Evolutionary conservation across 768 basidiomycete genomes (phyloP).

Genomic region (Pisolithus marmoratus): DNA sequence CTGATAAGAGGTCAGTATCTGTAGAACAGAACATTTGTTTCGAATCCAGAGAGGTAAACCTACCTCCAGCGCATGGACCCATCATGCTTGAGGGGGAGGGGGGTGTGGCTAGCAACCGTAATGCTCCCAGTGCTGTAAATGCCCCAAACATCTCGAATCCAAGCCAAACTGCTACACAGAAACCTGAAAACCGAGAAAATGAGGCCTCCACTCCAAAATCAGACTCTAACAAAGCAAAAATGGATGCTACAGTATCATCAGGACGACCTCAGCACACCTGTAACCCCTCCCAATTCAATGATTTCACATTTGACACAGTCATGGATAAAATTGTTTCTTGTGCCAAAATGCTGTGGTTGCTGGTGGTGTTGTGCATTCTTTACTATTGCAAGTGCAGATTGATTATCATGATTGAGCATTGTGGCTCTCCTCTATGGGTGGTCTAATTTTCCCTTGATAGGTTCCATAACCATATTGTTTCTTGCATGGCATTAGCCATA

Average conservation of each 20-base stretch:
- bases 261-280: not conserved
- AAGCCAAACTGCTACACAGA: not conserved
- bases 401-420: no score
- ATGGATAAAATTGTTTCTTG: no score
- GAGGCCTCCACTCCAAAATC: not conserved
- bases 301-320: no score
- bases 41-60: not conserved
- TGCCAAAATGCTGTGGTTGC: no score
- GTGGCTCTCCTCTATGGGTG: no score
- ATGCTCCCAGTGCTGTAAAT: not conserved
- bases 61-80: not conserved
- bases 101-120: not conserved
- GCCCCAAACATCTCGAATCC: not conserved
- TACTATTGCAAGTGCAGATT: no score
- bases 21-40: conserved; percentile 27
- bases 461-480: no score
- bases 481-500: no score
- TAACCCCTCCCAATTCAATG: no score
- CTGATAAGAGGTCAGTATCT: conserved; percentile 14
- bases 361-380: no score
- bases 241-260: not conserved
- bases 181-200: not conserved
- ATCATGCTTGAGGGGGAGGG: not conserved
- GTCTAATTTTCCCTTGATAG: no score
- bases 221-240: no score